Evolutionary conservation across 148 eudicot genomes (phyloP).

Genomic region (Silene latifolia): DNA sequence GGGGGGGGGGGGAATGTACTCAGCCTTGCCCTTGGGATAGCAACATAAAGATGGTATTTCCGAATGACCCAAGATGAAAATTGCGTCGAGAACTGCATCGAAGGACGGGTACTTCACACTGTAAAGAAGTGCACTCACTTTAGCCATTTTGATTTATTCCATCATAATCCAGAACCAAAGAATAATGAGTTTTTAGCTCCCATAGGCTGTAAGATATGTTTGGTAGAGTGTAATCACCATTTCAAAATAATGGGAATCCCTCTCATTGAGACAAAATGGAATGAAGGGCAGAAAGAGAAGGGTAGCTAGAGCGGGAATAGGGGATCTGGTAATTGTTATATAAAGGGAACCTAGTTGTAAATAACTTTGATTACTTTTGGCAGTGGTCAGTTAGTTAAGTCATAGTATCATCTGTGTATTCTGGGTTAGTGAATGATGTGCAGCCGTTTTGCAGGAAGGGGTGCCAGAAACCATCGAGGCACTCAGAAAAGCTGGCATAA

Average conservation of each 20-base stretch:
- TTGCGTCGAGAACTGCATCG: too few species aligned
- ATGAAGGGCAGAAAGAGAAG: not conserved
- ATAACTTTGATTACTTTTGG: not conserved
- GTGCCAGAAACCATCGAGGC: constrained; percentile 93
- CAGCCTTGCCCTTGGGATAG: too few species aligned
- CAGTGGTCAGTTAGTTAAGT: not conserved
- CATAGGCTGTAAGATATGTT: not conserved
- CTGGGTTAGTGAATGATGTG: not conserved
- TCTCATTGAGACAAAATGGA: not conserved
- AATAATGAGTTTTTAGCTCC: too few species aligned
- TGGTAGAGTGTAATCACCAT: not conserved
- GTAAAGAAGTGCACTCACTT: too few species aligned
- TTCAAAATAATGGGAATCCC: not conserved
- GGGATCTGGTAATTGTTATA: not conserved
- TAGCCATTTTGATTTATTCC: too few species aligned
- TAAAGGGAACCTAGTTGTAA: not conserved
- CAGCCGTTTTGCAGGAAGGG: constrained; percentile 54
- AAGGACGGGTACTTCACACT: too few species aligned
- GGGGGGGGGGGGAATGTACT: too few species aligned
- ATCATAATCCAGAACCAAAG: too few species aligned
- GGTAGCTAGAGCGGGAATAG: not conserved
- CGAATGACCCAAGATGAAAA: too few species aligned
- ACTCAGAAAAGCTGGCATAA: constrained; percentile 91
- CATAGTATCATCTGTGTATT: not conserved
- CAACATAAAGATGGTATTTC: too few species aligned